Conservation (phyloP, 352 stramenopile genomes). For the Globisporangium ultimum region DNA sequence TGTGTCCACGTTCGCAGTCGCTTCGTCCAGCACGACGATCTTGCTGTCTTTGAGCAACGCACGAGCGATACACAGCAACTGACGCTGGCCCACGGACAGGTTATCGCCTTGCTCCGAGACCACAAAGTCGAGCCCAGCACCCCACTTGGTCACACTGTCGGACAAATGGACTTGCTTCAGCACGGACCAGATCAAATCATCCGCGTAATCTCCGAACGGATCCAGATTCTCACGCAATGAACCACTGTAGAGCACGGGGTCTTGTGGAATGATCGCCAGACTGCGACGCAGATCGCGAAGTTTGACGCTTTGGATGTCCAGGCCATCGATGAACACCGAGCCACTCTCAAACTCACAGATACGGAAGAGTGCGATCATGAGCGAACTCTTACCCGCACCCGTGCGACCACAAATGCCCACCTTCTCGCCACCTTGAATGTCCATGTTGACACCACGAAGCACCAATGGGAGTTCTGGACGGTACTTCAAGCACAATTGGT, state of each 20-base stretch:
- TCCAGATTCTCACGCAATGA: constrained; percentile 27
- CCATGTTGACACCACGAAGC: constrained; percentile 21
- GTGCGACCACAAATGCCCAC: constrained; percentile 40
- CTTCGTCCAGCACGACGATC: constrained; percentile 91
- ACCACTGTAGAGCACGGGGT: constrained; percentile 23
- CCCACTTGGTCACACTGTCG: constrained; percentile 18
- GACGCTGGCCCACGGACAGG: constrained; percentile 46
- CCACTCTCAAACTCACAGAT: constrained; percentile 40
- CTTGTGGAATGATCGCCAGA: constrained; percentile 36
- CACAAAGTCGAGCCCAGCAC: constrained; percentile 14
- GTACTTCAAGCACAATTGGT: constrained; percentile 31
- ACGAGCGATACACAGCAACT: constrained; percentile 85
- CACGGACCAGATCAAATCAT: constrained; percentile 74
- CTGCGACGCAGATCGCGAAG: constrained; percentile 21
- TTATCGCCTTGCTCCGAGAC: constrained; percentile 43
- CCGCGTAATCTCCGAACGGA: constrained; percentile 26
- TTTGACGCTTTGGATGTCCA: constrained; percentile 44
- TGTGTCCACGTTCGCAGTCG: constrained; percentile 87
- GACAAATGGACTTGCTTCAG: constrained; percentile 73
- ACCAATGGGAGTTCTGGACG: constrained; percentile 24
- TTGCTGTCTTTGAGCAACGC: constrained; percentile 88
- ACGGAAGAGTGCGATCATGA: constrained; percentile 24
- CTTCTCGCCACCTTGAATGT: constrained; percentile 20
- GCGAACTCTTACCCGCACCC: constrained; percentile 23
- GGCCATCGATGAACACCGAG: constrained; percentile 77